Evolutionary conservation across 306 rosid genomes (phyloP), one percentile per base, ranked within the genome.

Genomic region (Heteromeles arbutifolia): DNA sequence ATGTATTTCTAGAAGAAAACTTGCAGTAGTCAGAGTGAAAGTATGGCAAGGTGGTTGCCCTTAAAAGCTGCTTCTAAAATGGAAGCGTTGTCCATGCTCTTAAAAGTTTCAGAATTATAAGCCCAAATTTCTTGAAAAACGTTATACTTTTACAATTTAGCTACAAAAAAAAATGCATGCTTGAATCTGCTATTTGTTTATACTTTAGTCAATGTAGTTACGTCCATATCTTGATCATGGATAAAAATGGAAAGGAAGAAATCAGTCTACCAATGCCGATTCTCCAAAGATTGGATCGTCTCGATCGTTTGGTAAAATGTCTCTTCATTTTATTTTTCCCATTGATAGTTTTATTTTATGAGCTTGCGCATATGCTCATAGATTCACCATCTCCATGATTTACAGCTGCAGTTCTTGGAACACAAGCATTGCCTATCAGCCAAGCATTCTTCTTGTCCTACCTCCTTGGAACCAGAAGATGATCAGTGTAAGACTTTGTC

Each of bases 381-480:
- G 28, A 18, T 4, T 32, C 12, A 14, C 11, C n/a, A 59, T 59
- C 29, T 32, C 19, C n/a, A 14, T 50, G 26, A 34, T 66, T 41
- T 62, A 65, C 76, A 87, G 86, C 13, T 82, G 54, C 63, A 80
- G 52, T 70, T 75, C 69, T n/a, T 85, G 78, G 87, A 83, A 76
- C 84, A 81, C 67, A 85, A 76, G 65, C 80, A 69, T 12, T 22
- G 74, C 32, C 75, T 48, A 50, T 48, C 45, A 48, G 19, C 43
- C 34, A n/a, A 71, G 21, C 77, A 32, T 29, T 34, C 69, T 54
- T 48, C 14, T 10, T 31, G 29, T 28, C 14, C 11, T 0, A 14
- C 61, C 58, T 64, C 37, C 14, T 13, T 52, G 52, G 59, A 72
- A 71, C 24, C 70, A 54, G 80, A 28, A 45, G 74, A 17, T 34